Evolutionary conservation across 768 basidiomycete genomes (phyloP).

Genomic region (Daedalea quercina): DNA sequence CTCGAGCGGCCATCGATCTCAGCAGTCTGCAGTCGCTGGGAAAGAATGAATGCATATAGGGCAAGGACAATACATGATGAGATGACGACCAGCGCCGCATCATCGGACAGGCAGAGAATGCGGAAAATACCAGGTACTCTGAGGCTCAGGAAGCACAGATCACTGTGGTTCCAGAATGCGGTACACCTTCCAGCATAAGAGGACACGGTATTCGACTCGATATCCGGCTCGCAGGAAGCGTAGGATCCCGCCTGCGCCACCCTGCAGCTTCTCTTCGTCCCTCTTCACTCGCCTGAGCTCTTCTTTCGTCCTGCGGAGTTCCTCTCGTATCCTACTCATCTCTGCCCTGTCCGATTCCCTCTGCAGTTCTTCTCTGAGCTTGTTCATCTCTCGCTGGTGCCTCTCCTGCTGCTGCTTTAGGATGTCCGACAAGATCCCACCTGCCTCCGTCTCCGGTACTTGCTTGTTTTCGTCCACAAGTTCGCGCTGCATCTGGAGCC

Average conservation of each 20-base stretch:
- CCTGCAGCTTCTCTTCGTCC: neutral
- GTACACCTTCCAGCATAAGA: neutral
- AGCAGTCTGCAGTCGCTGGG: too few relatives aligned
- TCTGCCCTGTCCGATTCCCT: neutral
- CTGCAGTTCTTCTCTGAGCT: conserved; percentile 24
- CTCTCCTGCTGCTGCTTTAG: conserved; percentile 8
- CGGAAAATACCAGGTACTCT: too few relatives aligned
- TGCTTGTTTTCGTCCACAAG: conserved; percentile 5
- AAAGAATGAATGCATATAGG: too few relatives aligned
- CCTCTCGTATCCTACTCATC: conserved; percentile 1
- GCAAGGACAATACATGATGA: too few relatives aligned
- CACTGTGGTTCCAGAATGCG: neutral
- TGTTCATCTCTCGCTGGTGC: conserved; percentile 6
- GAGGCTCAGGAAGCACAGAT: too few relatives aligned
- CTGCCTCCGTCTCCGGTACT: conserved; percentile 10
- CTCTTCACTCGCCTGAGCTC: neutral
- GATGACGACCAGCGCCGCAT: too few relatives aligned
- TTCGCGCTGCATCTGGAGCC: conserved; percentile 10
- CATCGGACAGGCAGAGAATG: too few relatives aligned
- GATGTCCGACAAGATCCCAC: conserved; percentile 12
- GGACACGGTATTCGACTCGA: neutral
- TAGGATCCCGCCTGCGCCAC: neutral
- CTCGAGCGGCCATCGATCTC: too few relatives aligned
- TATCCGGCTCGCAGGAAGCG: too few relatives aligned
- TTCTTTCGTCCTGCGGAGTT: neutral